phyloP scores from a whole-genome alignment of 306 rosid species.

The Gynostemma pentaphyllum region DNA sequence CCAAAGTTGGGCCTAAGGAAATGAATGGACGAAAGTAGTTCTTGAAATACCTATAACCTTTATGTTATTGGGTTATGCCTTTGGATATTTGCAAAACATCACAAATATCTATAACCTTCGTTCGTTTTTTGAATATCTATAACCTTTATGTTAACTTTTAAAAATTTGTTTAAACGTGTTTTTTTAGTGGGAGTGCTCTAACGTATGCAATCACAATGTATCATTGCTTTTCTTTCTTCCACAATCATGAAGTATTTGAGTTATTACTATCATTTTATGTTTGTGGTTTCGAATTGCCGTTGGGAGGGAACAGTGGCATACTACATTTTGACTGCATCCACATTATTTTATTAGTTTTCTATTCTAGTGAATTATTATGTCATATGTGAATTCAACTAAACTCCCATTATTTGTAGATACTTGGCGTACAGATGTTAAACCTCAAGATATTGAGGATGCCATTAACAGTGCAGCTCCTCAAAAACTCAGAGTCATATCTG shows the following conservation, averaged over 20 bases:
- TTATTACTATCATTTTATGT: background rate
- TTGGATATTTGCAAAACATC: no score
- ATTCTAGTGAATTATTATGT: background rate
- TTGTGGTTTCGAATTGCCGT: background rate
- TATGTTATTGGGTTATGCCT: no score
- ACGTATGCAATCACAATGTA: background rate
- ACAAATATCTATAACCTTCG: no score
- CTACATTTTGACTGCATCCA: background rate
- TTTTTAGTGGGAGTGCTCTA: background rate
- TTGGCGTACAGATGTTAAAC: conserved; percentile 71
- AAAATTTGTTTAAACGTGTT: background rate
- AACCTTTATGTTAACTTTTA: no score
- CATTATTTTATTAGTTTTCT: background rate
- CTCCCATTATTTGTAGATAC: conserved; percentile 37
- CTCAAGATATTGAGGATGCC: conserved; percentile 60
- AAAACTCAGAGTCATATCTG: conserved; percentile 55
- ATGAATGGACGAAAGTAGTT: no score
- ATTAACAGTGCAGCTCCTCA: conserved; percentile 61
- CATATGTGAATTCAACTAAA: background rate
- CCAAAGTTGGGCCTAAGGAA: no score
- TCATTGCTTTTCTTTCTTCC: background rate
- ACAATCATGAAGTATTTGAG: background rate
- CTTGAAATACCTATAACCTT: no score
- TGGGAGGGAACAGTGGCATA: background rate
- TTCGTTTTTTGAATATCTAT: no score